A percentile compares a stretch with the other conserved stretches of the same genome.
Evolutionary conservation across 75 land plant genomes (phyloP).

Genomic region (Pseudotsuga menziesii): DNA sequence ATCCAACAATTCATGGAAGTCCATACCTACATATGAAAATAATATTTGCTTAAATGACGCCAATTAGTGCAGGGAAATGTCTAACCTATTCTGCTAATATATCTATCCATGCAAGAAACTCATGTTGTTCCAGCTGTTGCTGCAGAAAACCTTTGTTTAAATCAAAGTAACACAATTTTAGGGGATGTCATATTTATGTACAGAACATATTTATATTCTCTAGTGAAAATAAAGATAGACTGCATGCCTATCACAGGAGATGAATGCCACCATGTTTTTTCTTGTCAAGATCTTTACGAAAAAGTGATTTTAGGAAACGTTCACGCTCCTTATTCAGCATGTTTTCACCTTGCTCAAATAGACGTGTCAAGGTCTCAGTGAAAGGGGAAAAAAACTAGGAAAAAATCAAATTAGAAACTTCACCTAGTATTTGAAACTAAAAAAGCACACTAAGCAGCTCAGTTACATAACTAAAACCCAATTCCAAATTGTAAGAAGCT

Average conservation of each 20-base stretch:
- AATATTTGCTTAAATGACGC: neutral
- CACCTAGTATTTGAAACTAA: neutral
- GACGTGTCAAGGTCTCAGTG: neutral
- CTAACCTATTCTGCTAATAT: neutral
- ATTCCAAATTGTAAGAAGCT: neutral
- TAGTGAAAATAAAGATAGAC: neutral
- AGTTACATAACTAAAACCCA: neutral
- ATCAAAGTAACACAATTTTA: neutral
- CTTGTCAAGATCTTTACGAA: slow-evolving; percentile 1
- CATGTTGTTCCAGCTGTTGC: neutral
- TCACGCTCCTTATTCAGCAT: neutral
- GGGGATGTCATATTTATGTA: neutral
- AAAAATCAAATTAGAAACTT: neutral
- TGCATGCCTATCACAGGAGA: neutral
- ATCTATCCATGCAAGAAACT: neutral
- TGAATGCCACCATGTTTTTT: neutral
- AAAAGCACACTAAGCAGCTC: neutral
- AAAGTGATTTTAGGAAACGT: neutral
- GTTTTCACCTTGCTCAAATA: slow-evolving; percentile 2
- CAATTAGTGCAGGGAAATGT: neutral
- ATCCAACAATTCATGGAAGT: slow-evolving; percentile 77
- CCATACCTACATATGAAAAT: slow-evolving; percentile 48
- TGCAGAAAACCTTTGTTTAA: neutral
- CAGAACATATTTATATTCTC: neutral
- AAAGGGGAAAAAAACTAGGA: neutral